Base-by-base conservation (phyloP, 371 early-diverging fungal species). In the Syncephalis plumigaleata region DNA sequence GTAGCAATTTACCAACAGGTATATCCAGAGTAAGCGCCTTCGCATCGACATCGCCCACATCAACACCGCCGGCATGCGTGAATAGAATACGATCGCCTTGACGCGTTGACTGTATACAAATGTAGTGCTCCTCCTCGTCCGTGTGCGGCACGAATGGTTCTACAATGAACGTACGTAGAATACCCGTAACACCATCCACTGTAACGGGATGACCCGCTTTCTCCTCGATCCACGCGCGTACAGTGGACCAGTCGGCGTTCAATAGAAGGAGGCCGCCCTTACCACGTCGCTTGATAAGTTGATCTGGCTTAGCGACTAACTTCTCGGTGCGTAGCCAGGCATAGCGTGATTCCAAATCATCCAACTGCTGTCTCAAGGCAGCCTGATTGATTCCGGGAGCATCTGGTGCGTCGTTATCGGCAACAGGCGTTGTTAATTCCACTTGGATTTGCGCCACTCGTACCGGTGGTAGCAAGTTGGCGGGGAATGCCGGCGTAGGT, bases 41-140 rank as follows among this genome's bases (percentile, higher is more conserved):
- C 49, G 89, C 86, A 52, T 94, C 97, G n/a, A 96, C 97, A 63
- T 96, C 95, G 56, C 97, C 97, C 36, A 96, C 75, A 52, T 96
- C 97, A 42, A 96, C 84, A 57, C 97, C 97, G 58, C 97, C 97
- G 65, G 92, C 91, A 64, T 92, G 91, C 23, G 91, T 90, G 66
- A 94, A 96, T 50, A 88, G 73, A 46, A 96, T 90, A 56, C 78
- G 73, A 63, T 96, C 95, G 48, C 97, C 97, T 38, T 93, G 84
- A 55, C 95, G 87, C 44, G 75, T 78, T 45, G 90, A 86, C 70
- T 93, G 90, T 63, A 96, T 93, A 71, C 91, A 89, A 51, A 94
- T 77, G 63, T 94, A 96, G 70, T 88, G 88, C 66, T 96, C 97
- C 42, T 86, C 81, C 56, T 86, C 75, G 55, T 71, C 70, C 25